Conservation (phyloP, 2,329 filamentous ascomycete genomes). For the Arthroderma sp. region DNA sequence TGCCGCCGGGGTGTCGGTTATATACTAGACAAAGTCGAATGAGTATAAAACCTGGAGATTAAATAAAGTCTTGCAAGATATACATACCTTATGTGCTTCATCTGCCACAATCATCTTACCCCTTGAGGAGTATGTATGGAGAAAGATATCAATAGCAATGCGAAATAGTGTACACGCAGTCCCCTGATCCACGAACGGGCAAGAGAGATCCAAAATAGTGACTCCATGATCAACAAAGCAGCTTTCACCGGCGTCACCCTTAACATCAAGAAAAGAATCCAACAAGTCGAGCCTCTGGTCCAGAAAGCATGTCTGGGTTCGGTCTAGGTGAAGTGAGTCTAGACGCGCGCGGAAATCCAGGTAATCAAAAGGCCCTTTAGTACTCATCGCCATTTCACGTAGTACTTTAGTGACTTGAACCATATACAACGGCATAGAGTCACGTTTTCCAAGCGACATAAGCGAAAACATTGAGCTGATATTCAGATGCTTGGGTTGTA, state of each 20-base stretch:
- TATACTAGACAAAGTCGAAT: slow-evolving; percentile 12
- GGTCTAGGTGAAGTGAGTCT: slow-evolving; percentile 5
- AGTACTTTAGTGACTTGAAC: slow-evolving; percentile 46
- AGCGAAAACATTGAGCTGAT: slow-evolving; percentile 48
- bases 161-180: slow-evolving; percentile 18
- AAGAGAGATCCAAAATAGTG: slow-evolving; percentile 18
- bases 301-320: slow-evolving; percentile 13
- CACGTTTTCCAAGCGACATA: slow-evolving; percentile 42
- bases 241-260: neutral
- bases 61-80: neutral
- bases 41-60: neutral
- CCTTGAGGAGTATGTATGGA: slow-evolving; percentile 12
- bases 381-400: slow-evolving; percentile 39
- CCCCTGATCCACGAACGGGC: slow-evolving; percentile 16
- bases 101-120: slow-evolving; percentile 16
- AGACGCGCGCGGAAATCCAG: slow-evolving; percentile 31
- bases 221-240: neutral
- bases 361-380: slow-evolving; percentile 42
- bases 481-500: slow-evolving; percentile 44
- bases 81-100: slow-evolving; percentile 18
- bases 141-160: slow-evolving; percentile 17
- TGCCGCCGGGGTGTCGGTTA: slow-evolving; percentile 13
- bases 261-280: slow-evolving; percentile 17
- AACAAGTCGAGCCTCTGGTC: slow-evolving; percentile 16
- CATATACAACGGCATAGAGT: slow-evolving; percentile 45